Base-by-base conservation (phyloP, 2,329 filamentous ascomycete species). In the Fusarium clavum region DNA sequence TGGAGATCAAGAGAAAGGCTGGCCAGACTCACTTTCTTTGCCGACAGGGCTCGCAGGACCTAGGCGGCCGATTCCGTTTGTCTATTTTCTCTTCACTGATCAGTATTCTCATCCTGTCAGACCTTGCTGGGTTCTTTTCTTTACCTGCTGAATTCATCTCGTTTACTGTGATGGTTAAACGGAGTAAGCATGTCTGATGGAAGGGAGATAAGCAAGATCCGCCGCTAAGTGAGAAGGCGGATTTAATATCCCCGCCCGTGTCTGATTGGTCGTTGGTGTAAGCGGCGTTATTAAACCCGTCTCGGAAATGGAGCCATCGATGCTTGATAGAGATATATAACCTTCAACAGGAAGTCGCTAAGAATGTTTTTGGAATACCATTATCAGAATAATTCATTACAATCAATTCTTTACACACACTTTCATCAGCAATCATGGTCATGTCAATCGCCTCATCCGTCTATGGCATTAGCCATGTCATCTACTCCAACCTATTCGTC, bases 1-100 rank as follows among this genome's bases (percentile, higher is more conserved):
- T 11, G 18, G 3, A n/a, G 34, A 38, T 38, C 6, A 53, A 11
- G n/a, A 40, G 1, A 20, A 12, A 2, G 12, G 16, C 22, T 7
- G 5, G 3, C 5, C n/a, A 22, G 4, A 65, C 73, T 44, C 51
- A 79, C 78, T 79, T 80, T 51, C 78, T 75, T 7, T 67, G 61
- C 14, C 79, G 76, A 49, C 79, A 80, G 5, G 73, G 76, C 61
- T 80, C 77, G 38, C 79, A 80, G 2, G 78, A 80, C 16, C 76
- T 73, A 5, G 79, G 79, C 10, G 76, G 77, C 9, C 78, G 66
- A 20, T 79, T 79, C 7, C 79, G 70, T 57, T 80, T 80, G 51
- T 80, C 79, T 5, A 75, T 51, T 25, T 69, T 76, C 12, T 43
- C 68, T 46, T 41, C 40, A 16, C 9, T 0, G 8, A 22, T 63